Percentiles rank a stretch among this genome's conserved stretches.
These are phyloP conservation scores for Batrachochytrium dendrobatidis DNA, from an alignment of 371 early-diverging fungal species.

Conservation along the genomic window DNA sequence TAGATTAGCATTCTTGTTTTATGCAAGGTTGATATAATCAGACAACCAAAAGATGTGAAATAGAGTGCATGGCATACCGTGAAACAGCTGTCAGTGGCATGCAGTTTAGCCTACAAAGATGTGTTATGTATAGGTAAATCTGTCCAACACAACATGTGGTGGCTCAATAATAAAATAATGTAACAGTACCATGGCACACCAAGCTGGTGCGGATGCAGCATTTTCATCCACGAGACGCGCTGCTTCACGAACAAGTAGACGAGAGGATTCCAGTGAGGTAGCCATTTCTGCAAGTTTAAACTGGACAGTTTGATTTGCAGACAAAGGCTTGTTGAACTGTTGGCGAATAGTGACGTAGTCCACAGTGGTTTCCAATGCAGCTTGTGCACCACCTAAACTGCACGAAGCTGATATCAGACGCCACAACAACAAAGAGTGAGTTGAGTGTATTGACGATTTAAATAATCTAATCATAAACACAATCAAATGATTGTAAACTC, in stretches of 20 bases:
- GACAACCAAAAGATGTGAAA: too few relatives aligned
- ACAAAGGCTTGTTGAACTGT: conserved; percentile 45
- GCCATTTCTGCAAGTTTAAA: conserved; percentile 61
- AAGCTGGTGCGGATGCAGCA: conserved; percentile 26
- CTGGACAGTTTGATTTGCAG: conserved; percentile 39
- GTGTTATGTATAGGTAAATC: too few relatives aligned
- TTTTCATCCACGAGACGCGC: conserved; percentile 44
- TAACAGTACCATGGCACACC: conserved; percentile 25
- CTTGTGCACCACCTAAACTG: conserved; percentile 57
- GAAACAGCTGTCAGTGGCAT: conserved; percentile 52
- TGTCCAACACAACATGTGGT: too few relatives aligned
- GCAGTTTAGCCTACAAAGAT: conserved; percentile 40
- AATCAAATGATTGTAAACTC: too few relatives aligned
- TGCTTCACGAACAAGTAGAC: conserved; percentile 52
- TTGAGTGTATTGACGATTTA: not conserved
- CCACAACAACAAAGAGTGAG: not conserved
- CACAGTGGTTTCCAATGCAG: conserved; percentile 43
- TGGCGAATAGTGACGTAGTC: conserved; percentile 50
- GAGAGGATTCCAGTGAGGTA: conserved; percentile 38
- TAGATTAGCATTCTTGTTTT: too few relatives aligned
- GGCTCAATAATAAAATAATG: too few relatives aligned
- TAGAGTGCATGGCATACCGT: conserved; percentile 25
- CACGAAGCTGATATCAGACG: conserved; percentile 32
- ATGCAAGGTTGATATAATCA: too few relatives aligned
- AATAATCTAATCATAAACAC: conserved; percentile 5